Base-by-base conservation (phyloP, 1,284 basidiomycete species). In the Melampsora abietis-canadensis region DNA sequence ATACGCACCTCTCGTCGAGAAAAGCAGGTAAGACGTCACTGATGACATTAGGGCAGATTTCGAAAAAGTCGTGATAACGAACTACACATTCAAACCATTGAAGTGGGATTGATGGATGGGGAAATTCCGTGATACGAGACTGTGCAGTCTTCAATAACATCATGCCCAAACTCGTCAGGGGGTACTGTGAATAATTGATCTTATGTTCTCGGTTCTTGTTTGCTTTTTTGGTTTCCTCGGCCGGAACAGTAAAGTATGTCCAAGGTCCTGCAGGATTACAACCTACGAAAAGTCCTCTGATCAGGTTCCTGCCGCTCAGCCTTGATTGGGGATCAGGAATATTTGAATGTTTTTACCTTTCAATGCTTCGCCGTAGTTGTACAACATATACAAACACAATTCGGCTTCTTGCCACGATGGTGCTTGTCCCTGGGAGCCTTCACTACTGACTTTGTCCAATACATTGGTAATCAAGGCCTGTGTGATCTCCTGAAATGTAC, bases 1-100 rank as follows among this genome's bases (percentile, higher is more conserved):
- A 65, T 37, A 27, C 57, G 66, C 60, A 74, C 72, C 72, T 47
- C 44, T 75, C 57, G 24, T 92, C 93, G 34, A 98, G 86, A 85
- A 98, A 93, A 1, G 92, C 90, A 79, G 94, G 89, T 63, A 99
- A 84, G 4, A 92, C 88, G 31, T 91, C 90, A 80, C 91, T 85
- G 77, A 98, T 90, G 78, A 89, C 90, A 77, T 92, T 88, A 80
- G 90, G 89, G 77, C 92, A 89, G 46, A 93, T 88, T 82, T 92
- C 93, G 87, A 98, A 98, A 82, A 98, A 98, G 81, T 98, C 94
- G 51, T 89, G 87, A 82, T 99, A 99, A 72, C 97, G 88, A 17
- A 92, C 88, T 10, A 88, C 87, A 27, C 92, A 92, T 83, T 98
- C 96, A 78, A 98, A 98, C 83, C 91, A 96, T 80, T 95, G 92